phyloP scores from a whole-genome alignment of 257 asterid species.

The Parsonsia alboflavescens region DNA sequence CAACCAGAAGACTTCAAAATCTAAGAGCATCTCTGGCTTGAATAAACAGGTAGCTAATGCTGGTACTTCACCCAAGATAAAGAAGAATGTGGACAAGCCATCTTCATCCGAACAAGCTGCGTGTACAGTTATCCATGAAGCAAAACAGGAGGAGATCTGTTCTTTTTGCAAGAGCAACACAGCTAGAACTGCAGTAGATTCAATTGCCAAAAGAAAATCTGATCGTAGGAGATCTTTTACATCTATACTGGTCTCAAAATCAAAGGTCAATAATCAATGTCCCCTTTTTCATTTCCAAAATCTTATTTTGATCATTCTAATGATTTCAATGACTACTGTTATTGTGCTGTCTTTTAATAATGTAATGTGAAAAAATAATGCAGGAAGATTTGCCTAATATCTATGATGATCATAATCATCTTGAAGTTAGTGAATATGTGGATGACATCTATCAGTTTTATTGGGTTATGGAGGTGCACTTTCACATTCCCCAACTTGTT shows the following conservation, averaged over 20 bases:
- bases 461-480: conserved; percentile 88
- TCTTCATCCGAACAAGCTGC: conserved; percentile 35
- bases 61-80: conserved; percentile 45
- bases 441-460: conserved; percentile 88
- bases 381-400: conserved; percentile 57
- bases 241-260: conserved; percentile 54
- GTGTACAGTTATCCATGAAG: conserved; percentile 35
- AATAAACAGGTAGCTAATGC: conserved; percentile 39
- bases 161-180: conserved; percentile 27
- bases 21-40: conserved; percentile 24
- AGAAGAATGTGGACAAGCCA: conserved; percentile 29
- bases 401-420: conserved; percentile 75
- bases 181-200: conserved; percentile 15
- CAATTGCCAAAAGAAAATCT: conserved; percentile 41
- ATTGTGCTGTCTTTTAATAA: conserved; percentile 33
- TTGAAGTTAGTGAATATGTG: conserved; percentile 84
- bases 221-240: conserved; percentile 77
- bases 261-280: conserved; percentile 45
- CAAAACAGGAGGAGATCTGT: conserved; percentile 33
- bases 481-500: conserved; percentile 8
- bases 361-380: conserved; percentile 32
- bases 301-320: background rate
- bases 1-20: conserved; percentile 37
- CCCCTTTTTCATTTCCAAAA: conserved; percentile 12
- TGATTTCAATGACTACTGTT: conserved; percentile 17